Conservation (phyloP, 148 eudicot genomes). For the Camellia japonica region DNA sequence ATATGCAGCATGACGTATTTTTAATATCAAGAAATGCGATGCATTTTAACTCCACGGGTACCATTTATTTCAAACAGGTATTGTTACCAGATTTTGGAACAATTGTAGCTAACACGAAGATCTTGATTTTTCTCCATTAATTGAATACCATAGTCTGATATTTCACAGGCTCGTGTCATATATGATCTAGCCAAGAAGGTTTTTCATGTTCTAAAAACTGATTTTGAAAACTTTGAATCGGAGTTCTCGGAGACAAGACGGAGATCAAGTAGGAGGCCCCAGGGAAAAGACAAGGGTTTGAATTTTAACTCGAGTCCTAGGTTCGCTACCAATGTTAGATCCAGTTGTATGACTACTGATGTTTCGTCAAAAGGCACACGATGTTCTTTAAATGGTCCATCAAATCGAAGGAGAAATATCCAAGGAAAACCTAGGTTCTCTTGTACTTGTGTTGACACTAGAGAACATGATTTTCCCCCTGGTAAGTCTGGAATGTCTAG, state of each 20-base stretch:
- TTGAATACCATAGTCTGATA: not conserved
- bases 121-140: not conserved
- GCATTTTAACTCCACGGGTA: conserved; percentile 69
- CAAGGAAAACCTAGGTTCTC: too few relatives aligned
- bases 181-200: conserved; percentile 71
- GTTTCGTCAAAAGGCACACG: too few relatives aligned
- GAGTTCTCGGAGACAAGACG: conserved; percentile 56
- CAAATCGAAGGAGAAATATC: too few relatives aligned
- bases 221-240: conserved; percentile 53
- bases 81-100: not conserved
- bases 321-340: conserved; percentile 1
- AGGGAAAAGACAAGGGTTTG: conserved; percentile 28
- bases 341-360: too few relatives aligned
- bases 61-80: conserved; percentile 84
- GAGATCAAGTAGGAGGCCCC: conserved; percentile 51
- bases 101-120: not conserved
- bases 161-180: conserved; percentile 71
- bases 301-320: conserved; percentile 22
- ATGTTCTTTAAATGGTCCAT: too few relatives aligned
- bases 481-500: too few relatives aligned
- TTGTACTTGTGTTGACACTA: too few relatives aligned
- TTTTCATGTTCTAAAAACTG: conserved; percentile 54
- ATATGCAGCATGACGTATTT: conserved; percentile 70
- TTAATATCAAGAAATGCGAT: conserved; percentile 74
- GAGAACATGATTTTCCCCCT: too few relatives aligned